A percentile compares a stretch with the other conserved stretches of the same genome.
Conservation (phyloP, 352 stramenopile species). For the Saprolegnia parasitica region DNA sequence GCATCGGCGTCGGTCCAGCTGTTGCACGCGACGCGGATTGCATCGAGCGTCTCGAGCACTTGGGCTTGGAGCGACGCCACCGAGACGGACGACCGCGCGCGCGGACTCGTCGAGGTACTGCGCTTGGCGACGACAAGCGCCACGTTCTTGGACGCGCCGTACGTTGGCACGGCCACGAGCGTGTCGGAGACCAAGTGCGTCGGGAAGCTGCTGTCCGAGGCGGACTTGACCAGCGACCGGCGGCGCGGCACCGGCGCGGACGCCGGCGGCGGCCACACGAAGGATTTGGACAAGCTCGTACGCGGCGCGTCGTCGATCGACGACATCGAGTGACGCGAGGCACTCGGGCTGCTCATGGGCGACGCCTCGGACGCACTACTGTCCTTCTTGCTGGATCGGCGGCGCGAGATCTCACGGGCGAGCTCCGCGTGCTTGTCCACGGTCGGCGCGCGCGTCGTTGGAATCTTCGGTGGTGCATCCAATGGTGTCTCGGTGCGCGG, state of each 20-base stretch:
- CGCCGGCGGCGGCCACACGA: not conserved
- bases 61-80: not conserved
- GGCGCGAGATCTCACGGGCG: not conserved
- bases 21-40: constrained; percentile 3
- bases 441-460: not conserved
- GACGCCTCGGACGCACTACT: not conserved
- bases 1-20: not conserved
- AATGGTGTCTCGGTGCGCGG: not conserved
- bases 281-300: not conserved
- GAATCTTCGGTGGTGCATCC: not conserved
- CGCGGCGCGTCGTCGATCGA: not conserved
- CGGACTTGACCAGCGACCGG: not conserved
- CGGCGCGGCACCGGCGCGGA: not conserved
- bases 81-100: not conserved
- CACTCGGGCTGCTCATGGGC: not conserved
- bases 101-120: not conserved
- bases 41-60: not conserved
- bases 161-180: not conserved
- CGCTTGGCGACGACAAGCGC: not conserved
- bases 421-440: not conserved
- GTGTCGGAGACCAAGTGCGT: not conserved
- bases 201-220: not conserved
- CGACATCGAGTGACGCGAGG: not conserved
- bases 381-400: not conserved
- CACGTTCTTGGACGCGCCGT: not conserved